Base-by-base conservation (phyloP, 495 filamentous ascomycete species). In the Penicillium tannophilum region DNA sequence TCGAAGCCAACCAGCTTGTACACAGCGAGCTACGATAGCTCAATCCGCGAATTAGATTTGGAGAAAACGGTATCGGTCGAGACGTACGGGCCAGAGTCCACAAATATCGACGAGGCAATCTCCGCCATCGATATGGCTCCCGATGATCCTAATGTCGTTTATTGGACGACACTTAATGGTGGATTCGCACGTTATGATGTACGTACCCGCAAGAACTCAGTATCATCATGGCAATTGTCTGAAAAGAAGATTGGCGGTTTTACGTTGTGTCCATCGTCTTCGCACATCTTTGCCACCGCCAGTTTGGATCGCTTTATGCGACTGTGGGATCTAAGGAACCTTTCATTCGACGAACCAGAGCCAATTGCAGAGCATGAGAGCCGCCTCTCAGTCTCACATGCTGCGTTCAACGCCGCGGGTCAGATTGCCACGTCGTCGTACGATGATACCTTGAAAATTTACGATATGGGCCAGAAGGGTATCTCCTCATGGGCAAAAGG, bases 211-310 rank as follows among this genome's bases (percentile, higher is more conserved):
- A 64, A 64, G 1, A 73, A 82, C n/a, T 76, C 74, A 1, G 71
- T 77, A 5, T 84, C 92, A 4, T 76, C 86, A 7, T 93, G 88
- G 81, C 76, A 84, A n/a, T 75, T 98, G 10, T 88, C 87, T 1
- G 91, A 96, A 52, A 93, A 94, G 73, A 98, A 98, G 66, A 97
- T 98, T 52, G 95, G 95, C 24, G 94, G 94, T 2, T 97, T 97
- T 76, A 88, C 85, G 1, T 67, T 97, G 3, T 86, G 93, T 60
- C 94, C 95, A 0, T 71, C 82, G 0, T 78, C 89, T 0, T 84
- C 91, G 0, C 87, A 98, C 70, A 85, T 94, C 41, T 67, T 94
- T n/a, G 91, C 93, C 1, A 98, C 94, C 0, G 93, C 92, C 8
- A 93, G 90, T 12, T 80, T 98, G 4, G 95, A 98, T 69, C 85